Conservation (phyloP, 805 yeast genomes). For the Pichia scutulata region DNA sequence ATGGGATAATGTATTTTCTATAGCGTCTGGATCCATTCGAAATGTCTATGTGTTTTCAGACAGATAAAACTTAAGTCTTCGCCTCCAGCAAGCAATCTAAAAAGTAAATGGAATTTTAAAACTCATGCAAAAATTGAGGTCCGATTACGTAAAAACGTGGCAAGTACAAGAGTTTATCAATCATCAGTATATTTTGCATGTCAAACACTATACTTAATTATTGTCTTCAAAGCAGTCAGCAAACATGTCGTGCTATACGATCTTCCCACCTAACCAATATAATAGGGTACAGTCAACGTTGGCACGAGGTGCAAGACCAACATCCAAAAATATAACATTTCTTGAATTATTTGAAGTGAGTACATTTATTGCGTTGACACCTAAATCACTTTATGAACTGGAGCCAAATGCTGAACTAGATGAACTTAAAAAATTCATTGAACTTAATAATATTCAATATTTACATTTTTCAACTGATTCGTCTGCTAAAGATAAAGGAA, state of each 20-base stretch:
- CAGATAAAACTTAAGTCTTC: not conserved
- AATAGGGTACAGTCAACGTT: slow-evolving; percentile 60
- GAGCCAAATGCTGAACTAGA: slow-evolving; percentile 22
- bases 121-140: not conserved
- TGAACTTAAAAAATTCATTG: slow-evolving; percentile 44
- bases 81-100: not conserved
- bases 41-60: not conserved
- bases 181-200: no score
- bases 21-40: slow-evolving; percentile 10
- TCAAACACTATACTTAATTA: no score
- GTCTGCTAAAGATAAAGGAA: slow-evolving; percentile 59
- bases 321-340: slow-evolving; percentile 63
- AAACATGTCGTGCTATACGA: slow-evolving; percentile 11
- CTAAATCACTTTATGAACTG: slow-evolving; percentile 52
- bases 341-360: slow-evolving; percentile 55
- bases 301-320: slow-evolving; percentile 83
- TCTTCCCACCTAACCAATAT: slow-evolving; percentile 74
- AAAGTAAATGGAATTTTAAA: not conserved
- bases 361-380: slow-evolving; percentile 73
- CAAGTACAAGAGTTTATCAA: no score
- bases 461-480: slow-evolving; percentile 63
- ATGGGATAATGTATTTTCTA: slow-evolving; percentile 1
- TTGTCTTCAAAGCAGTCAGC: not conserved
- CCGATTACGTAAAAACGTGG: not conserved
- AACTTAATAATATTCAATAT: slow-evolving; percentile 44